phyloP scores from a whole-genome alignment of 106 monocot genomes.

The Platanthera guangdongensis region DNA sequence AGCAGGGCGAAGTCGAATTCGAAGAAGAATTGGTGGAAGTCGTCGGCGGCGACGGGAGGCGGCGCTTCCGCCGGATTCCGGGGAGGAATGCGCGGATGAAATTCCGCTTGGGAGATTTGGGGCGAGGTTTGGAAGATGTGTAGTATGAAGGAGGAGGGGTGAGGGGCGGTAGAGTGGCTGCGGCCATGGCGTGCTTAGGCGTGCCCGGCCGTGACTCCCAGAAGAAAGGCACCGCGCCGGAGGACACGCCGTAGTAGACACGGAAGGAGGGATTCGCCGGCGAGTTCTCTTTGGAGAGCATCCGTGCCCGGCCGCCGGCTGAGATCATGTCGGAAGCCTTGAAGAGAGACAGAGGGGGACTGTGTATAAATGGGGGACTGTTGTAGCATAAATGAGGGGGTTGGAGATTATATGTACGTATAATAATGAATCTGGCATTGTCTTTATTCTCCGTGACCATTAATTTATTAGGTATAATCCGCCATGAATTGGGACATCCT shows the following conservation, averaged over 20 bases:
- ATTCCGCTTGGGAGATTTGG: not conserved
- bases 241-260: constrained; percentile 38
- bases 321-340: not conserved
- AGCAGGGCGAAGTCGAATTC: not conserved
- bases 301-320: not conserved
- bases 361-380: not conserved
- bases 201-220: constrained; percentile 81
- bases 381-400: too few species aligned
- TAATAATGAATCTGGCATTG: too few species aligned
- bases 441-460: too few species aligned
- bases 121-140: not conserved
- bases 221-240: constrained; percentile 53
- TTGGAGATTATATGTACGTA: too few species aligned
- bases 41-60: not conserved
- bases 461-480: too few species aligned
- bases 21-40: not conserved
- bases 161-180: constrained; percentile 33
- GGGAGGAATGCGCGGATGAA: constrained; percentile 14
- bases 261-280: constrained; percentile 34
- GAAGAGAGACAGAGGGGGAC: not conserved
- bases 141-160: constrained; percentile 63
- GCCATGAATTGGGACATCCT: too few species aligned
- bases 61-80: not conserved
- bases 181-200: constrained; percentile 26
- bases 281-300: constrained; percentile 33